Base-by-base conservation (phyloP, 805 yeast genomes). In the Komagataella kurtzmanii region DNA sequence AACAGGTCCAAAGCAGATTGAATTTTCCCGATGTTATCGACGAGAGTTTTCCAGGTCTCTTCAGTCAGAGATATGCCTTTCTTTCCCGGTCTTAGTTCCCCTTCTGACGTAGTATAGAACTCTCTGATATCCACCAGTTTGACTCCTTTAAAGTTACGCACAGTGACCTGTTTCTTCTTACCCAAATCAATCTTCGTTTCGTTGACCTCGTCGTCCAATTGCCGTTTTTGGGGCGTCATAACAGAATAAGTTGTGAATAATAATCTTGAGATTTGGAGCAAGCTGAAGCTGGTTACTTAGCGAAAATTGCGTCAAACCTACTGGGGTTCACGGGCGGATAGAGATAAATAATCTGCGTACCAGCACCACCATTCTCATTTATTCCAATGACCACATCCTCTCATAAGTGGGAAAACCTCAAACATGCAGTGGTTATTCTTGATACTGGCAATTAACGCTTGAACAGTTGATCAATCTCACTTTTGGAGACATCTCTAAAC, bases 91-190 rank as follows among this genome's bases (percentile, higher is more conserved):
- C 74, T 74, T 69, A 75, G 72, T 54, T 80, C 83, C 5, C 83
- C 83, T 7, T 70, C 67, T 3, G 71, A 65, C n/a, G 72, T 68
- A 49, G 80, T 78, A 64, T 88, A 90, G 67, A 72, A 88, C 63
- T 90, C 97, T 53, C 98, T 76, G 51, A 90, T 85, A 59, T 90
- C 96, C 12, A 91, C 79, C 56, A 89, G 68, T 40, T 76, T 77
- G 52, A 70, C 68, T 50, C 81, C 81, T 52, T 85, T 81, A 71
- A 80, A 90, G 57, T 76, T 77, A 53, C 88, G 74, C 17, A 91
- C 88, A 0, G 87, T 78, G 36, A 87, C 84, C 52, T 80, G 77
- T 61, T 88, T 88, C 59, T 74, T 81, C 57, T 72, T 73, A 3
- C 82, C 81, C 50, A 44, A 30, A 30, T 30, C 40, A 30, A 30